A percentile compares a stretch with the other conserved stretches of the same genome.
These are phyloP conservation scores for Penicillium aurantiogriseum DNA, from an alignment of 2,329 filamentous ascomycete genomes.

Conservation along the genomic window DNA sequence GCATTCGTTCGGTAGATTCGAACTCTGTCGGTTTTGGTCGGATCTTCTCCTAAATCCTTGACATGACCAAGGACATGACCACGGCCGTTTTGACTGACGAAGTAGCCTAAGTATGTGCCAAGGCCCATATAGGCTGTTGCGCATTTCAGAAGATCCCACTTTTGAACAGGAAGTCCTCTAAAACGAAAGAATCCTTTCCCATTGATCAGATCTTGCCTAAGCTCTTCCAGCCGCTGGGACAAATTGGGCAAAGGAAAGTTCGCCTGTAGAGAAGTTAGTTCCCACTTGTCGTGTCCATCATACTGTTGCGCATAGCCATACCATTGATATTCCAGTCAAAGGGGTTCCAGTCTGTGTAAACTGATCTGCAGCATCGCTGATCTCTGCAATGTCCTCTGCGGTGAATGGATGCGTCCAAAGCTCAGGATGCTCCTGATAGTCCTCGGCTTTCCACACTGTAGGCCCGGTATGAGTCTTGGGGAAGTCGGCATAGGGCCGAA, in stretches of 20 bases:
- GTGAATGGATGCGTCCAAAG: slow-evolving; percentile 70
- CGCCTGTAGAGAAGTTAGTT: slow-evolving; percentile 28
- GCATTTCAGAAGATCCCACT: slow-evolving; percentile 73
- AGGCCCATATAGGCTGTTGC: slow-evolving; percentile 84
- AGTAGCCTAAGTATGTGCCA: slow-evolving; percentile 78
- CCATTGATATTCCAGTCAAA: slow-evolving; percentile 66
- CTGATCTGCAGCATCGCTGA: slow-evolving; percentile 62
- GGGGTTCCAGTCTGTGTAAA: slow-evolving; percentile 64
- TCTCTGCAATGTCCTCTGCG: slow-evolving; percentile 62
- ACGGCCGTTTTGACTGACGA: slow-evolving; percentile 75
- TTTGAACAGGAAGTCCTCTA: slow-evolving; percentile 71
- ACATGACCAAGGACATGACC: slow-evolving; percentile 85
- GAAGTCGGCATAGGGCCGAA: slow-evolving; percentile 65
- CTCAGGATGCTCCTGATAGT: slow-evolving; percentile 61
- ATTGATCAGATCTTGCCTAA: slow-evolving; percentile 66
- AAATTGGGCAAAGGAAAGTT: slow-evolving; percentile 63
- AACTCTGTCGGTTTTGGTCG: slow-evolving; percentile 74
- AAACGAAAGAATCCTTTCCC: slow-evolving; percentile 86
- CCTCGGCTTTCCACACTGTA: slow-evolving; percentile 67
- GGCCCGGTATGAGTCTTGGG: slow-evolving; percentile 66
- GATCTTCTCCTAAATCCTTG: slow-evolving; percentile 79
- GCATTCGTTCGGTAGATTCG: slow-evolving; percentile 85
- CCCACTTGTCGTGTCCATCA: not conserved
- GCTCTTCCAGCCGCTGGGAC: slow-evolving; percentile 50
- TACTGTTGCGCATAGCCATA: slow-evolving; percentile 16